Conservation (phyloP, 768 basidiomycete genomes). For the Steccherinum ochraceum region DNA sequence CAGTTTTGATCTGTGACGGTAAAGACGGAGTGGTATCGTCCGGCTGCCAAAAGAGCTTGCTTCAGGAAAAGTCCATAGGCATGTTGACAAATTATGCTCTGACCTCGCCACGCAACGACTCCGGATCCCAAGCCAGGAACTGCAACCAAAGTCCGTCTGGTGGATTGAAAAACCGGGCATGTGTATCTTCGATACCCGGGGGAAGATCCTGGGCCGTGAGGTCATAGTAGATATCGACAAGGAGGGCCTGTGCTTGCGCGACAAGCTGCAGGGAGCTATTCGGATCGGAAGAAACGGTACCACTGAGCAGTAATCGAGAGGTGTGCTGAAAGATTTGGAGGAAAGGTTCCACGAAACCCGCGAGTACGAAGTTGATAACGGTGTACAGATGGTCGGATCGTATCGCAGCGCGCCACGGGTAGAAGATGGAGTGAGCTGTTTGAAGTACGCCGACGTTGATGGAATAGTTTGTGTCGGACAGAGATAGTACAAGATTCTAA, state of each 20-base stretch:
- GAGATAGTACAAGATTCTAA: conserved; percentile 86
- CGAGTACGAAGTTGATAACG: conserved; percentile 87
- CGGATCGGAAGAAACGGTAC: conserved; percentile 25
- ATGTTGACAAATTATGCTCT: too few relatives aligned
- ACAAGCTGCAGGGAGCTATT: conserved; percentile 38
- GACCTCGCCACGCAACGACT: conserved; percentile 64
- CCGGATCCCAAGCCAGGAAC: conserved; percentile 77
- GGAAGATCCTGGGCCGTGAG: conserved; percentile 94
- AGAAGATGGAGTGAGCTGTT: conserved; percentile 95
- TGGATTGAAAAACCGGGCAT: conserved; percentile 75
- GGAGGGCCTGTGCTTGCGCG: conserved; percentile 69
- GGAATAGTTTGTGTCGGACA: conserved; percentile 76
- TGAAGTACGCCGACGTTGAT: conserved; percentile 87
- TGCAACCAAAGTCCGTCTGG: conserved; percentile 67
- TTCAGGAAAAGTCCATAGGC: too few relatives aligned
- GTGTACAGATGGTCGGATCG: conserved; percentile 82
- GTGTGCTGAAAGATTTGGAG: conserved; percentile 75
- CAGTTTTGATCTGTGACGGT: conserved; percentile 86
- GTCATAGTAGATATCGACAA: conserved; percentile 89
- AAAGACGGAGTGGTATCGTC: conserved; percentile 82
- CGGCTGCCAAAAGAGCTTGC: too few relatives aligned
- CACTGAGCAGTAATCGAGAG: conserved; percentile 42
- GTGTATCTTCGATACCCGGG: conserved; percentile 86
- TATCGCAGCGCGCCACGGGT: conserved; percentile 86
- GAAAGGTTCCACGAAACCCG: conserved; percentile 79